Base-by-base conservation (phyloP, 768 basidiomycete genomes). In the Phylloporus scabripes region DNA sequence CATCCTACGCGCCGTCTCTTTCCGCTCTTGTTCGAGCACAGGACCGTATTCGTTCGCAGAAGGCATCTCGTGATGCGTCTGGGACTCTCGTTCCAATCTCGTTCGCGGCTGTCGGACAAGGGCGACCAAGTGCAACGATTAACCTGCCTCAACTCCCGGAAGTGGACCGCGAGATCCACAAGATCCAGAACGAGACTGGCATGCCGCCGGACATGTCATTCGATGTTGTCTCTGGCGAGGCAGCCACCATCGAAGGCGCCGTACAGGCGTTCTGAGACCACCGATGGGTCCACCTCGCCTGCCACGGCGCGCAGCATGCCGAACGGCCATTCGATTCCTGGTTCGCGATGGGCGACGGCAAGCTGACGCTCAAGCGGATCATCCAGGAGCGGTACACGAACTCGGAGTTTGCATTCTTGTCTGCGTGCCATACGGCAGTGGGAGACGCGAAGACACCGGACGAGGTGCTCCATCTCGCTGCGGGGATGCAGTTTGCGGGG, bases 401-500 rank as follows among this genome's bases (percentile, higher is more conserved):
- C 3, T 47, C 46, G 1, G 46, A 47, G 10, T 24, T 39, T 17
- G 46, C 38, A 4, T 47, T 38, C 18, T 5, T 38, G 37, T 38
- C 37, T 38, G 37, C 18, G 9, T 38, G 18, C 18, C 18, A 38
- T 12, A 38, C 37, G 0, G 37, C 37, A 1, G 18, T 20, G 37
- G 37, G 37, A 4, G 37, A 38, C 10, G 34, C 9, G 36, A 28
- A 33, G 44, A 46, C 45, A 1, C 34, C 45, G 4, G 45, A 28
- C 12, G 45, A 46, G 34, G 34, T 37, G 5, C 45, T 46, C n/a
- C 45, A 46, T 28, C 45, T 46, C 11, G 45, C 45, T 3, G 45
- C 45, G 0, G 45, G 45, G 12, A 46, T 46, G 34, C 45, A 46
- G 20, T 42, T 42, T 33, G 18, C 38, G 2, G 49, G 33, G 1